Conservation (phyloP, 2,329 filamentous ascomycete species). For the Eurotiales sp. region DNA sequence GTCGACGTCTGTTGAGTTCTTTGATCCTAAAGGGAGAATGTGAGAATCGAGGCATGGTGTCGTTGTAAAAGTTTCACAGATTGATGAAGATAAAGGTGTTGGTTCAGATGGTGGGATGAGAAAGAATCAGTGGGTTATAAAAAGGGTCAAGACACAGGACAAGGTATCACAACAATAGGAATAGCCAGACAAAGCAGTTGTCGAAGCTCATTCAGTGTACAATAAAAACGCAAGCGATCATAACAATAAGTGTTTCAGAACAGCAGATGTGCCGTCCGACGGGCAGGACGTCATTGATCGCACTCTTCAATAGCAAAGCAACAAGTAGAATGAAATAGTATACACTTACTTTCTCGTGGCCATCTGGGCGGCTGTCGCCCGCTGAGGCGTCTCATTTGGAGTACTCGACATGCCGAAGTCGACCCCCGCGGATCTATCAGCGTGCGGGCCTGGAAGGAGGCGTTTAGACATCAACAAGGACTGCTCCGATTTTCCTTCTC, state of each 20-base stretch:
- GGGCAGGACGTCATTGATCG: too few species aligned
- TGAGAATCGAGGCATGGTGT: slow-evolving; percentile 5
- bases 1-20: slow-evolving; percentile 24
- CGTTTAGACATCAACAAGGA: slow-evolving; percentile 16
- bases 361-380: slow-evolving; percentile 54
- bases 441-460: slow-evolving; percentile 13
- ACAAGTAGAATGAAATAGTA: slow-evolving; percentile 11
- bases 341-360: slow-evolving; percentile 53
- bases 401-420: slow-evolving; percentile 38
- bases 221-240: not conserved
- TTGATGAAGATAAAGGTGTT: not conserved
- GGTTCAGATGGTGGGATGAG: not conserved
- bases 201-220: not conserved
- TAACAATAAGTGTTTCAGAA: not conserved
- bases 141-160: slow-evolving; percentile 1
- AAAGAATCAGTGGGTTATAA: not conserved
- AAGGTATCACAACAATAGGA: not conserved
- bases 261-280: not conserved
- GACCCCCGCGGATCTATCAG: slow-evolving; percentile 13
- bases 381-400: slow-evolving; percentile 44
- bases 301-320: too few species aligned
- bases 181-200: not conserved
- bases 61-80: not conserved
- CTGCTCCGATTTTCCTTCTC: not conserved
- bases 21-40: slow-evolving; percentile 25